Evolutionary conservation across 345 rosid species (phyloP), one percentile per base, ranked within the genome.

Genomic region (Populus euphratica): DNA sequence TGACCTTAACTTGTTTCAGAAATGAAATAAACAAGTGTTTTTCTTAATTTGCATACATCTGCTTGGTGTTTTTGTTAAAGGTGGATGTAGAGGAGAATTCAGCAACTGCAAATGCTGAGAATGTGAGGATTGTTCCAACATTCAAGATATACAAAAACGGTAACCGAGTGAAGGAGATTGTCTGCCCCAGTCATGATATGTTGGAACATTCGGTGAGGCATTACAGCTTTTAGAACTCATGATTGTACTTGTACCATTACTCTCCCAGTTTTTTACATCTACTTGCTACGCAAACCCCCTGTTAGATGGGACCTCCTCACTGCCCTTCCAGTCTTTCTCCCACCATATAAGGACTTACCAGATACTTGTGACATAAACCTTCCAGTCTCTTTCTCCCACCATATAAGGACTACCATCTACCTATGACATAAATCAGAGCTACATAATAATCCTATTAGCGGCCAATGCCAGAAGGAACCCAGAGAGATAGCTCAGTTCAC

Each of bases 141-240:
- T 91, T 96, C 96, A 96, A 92, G 91, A 92, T 96, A 76, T 92
- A 88, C 91, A 96, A 91, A 87, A 83, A 85, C 20, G 96, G 98
- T 29, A 85, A 68, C 81, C 84, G 94, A 69, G 88, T 94, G 81
- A 96, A 96, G 87, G 98, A 94, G 86, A 89, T 96, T 23, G 87
- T 96, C 62, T 90, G 97, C 85, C 98, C 99, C 8, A 96, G 93
- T 84, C 90, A 77, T 4, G 97, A 96, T 69, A 75, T 89, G 88
- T 78, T 96, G 82, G 99, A 96, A 83, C 90, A 90, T 79, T 91
- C 94, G 79, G 97, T 96, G 93, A 92, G 93, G 86, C 91, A 96
- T 87, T 96, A 94, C 87, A 89, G 93, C 86, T 82, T 86, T 77
- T 92, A 90, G 90, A 79, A 81, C 83, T 85, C 86, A 54, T 70